Conservation (phyloP, 257 asterid genomes). For the Nicotiana knightiana region DNA sequence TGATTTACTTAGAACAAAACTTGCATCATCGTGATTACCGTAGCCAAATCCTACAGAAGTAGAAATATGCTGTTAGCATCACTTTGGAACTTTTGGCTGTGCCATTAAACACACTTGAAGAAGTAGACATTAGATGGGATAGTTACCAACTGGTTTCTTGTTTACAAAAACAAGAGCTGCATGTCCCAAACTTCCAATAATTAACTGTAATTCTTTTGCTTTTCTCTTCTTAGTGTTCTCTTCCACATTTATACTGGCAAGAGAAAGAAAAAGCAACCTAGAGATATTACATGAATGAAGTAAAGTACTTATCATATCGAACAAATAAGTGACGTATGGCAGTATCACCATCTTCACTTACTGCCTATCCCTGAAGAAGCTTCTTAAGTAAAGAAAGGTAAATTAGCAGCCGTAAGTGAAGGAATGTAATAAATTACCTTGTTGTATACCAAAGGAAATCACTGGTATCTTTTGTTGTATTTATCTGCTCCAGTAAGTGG, state of each 20-base stretch:
- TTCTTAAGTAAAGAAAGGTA: not conserved
- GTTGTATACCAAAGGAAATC: conserved; percentile 76
- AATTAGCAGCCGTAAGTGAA: not conserved
- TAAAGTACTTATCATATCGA: not conserved
- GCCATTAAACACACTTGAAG: not conserved
- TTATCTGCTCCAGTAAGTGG: conserved; percentile 66
- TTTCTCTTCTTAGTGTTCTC: conserved; percentile 21
- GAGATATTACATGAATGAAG: not conserved
- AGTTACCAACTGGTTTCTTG: conserved; percentile 50
- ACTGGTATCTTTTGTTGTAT: conserved; percentile 67
- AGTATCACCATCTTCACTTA: not conserved
- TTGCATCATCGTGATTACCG: conserved; percentile 65
- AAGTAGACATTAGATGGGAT: not conserved
- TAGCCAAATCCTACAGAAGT: conserved; percentile 45
- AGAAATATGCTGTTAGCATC: not conserved
- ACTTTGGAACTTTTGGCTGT: not conserved
- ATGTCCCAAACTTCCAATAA: conserved; percentile 63
- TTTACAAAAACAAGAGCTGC: conserved; percentile 76
- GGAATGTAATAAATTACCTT: conserved; percentile 29
- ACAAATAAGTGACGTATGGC: not conserved
- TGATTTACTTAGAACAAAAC: conserved; percentile 37
- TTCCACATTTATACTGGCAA: conserved; percentile 48
- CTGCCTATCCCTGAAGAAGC: not conserved
- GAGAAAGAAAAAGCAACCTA: not conserved
- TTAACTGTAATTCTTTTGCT: conserved; percentile 33